Base-by-base conservation (phyloP, 129 eudicot species). In the Logfia minima region DNA sequence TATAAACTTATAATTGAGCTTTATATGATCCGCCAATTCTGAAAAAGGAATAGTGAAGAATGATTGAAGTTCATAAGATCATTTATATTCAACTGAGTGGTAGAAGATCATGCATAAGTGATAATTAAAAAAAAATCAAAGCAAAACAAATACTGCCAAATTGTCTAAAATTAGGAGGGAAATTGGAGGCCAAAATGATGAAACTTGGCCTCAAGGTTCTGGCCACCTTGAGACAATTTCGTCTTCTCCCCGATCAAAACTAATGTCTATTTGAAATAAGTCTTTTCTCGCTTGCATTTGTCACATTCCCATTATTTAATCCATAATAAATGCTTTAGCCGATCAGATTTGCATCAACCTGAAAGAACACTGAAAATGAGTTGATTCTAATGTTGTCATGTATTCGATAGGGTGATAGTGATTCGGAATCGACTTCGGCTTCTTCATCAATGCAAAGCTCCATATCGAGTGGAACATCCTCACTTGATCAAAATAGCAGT, bases 371-470 rank as follows among this genome's bases (percentile, higher is more conserved):
- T 13, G 39, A 34, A 64, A 71, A 68, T 16, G 32, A 71, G 23
- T 79, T 71, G 55, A 79, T 24, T 19, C 37, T 43, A 48, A 48
- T 78, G 5, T 52, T 56, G 11, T 39, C 18, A 45, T 74, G 41
- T 80, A 41, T 80, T 8, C 31, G 31, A 67, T 83, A 87, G 90
- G 91, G 80, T 66, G 92, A 82, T 65, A 84, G 85, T 77, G 95
- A 88, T 72, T 77, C 80, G 48, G 96, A 88, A 81, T 87, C 86
- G 10, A 70, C 63, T 60, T 85, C 88, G 17, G 72, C 74, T 39
- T 76, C 80, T 74, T 88, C 90, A 66, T 88, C 88, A 61, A 80
- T 77, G 66, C 74, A 77, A 74, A 82, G 87, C 80, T 84, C 91
- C 11, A 65, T 74, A 31, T 78, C 75, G 13, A 77, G 82, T 45